Base-by-base conservation (phyloP, 179 eudicot genomes). In the Gypsophila paniculata region DNA sequence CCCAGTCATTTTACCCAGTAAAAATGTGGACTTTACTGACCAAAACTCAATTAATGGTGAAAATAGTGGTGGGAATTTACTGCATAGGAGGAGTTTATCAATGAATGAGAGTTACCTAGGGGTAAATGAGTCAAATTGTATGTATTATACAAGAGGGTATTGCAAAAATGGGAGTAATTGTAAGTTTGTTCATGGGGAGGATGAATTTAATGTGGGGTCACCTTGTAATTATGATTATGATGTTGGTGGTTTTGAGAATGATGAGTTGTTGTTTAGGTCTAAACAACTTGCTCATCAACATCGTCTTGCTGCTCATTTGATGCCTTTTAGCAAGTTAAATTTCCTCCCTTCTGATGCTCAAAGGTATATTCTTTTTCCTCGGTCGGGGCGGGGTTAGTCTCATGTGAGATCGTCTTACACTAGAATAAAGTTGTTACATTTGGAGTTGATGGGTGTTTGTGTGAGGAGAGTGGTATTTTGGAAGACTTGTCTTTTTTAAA, bases 281-380 rank as follows among this genome's bases (percentile, higher is more conserved):
- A 91, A 91, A 74, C 74, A 91, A 74, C 74, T 87, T 34, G 79
- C 86, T 42, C 93, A 88, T 29, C 93, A 88, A 51, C 96, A 90
- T 59, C 82, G 88, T 42, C 64, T 86, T 18, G 83, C 86, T 61
- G 85, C 90, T 22, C 92, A 89, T 68, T 70, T 89, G 12, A 80
- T 90, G 91, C 84, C 89, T 25, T 88, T 71, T 74, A 85, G 81
- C 58, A 85, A 85, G 74, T 67, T 88, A 76, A 75, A 75, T 81
- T 81, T 84, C 54, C 75, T 86, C 18, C 86, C 67, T 39, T 75
- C 78, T 76, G 89, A 88, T 23, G 86, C 87, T 19, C 89, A 81
- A 62, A 87, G 96, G 94, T 89, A 72, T 12, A 6, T 38, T 29
- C 26, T 8, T 19, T 49, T 26, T 42, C 3, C 46, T 9, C 46